A percentile compares a stretch with the other conserved stretches of the same genome.
phyloP scores from a whole-genome alignment of 306 rosid genomes.

The Quercus glauca region DNA sequence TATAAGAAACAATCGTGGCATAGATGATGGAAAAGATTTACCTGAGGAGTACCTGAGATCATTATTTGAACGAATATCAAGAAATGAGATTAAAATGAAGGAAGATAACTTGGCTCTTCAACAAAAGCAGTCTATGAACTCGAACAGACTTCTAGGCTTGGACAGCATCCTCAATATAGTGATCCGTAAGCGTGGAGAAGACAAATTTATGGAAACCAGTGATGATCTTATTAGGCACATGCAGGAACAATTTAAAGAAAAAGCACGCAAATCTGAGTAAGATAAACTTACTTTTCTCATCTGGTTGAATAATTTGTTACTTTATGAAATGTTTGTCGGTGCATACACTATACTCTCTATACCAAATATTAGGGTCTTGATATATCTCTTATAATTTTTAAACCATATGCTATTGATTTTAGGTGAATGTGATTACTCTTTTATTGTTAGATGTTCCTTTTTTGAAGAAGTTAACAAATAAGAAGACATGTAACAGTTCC shows the following conservation, averaged over 20 bases:
- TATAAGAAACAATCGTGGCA: conserved; percentile 95
- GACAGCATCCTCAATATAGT: conserved; percentile 92
- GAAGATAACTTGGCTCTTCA: conserved; percentile 72
- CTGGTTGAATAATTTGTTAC: conserved; percentile 12
- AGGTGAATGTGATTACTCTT: neutral
- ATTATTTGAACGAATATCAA: conserved; percentile 80
- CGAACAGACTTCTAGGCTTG: conserved; percentile 83
- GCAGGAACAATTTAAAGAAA: conserved; percentile 98
- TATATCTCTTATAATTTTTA: neutral
- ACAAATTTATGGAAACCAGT: conserved; percentile 80
- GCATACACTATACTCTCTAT: conserved; percentile 1
- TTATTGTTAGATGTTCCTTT: neutral
- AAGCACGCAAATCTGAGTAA: conserved; percentile 97
- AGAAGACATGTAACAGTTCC: conserved; percentile 5
- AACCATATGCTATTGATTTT: neutral
- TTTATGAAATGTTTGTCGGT: conserved; percentile 16
- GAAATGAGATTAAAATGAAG: conserved; percentile 97
- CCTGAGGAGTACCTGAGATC: conserved; percentile 87
- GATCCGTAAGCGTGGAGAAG: conserved; percentile 70
- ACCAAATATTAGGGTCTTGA: neutral
- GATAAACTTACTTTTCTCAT: conserved; percentile 30
- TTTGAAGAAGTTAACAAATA: neutral
- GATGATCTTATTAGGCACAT: conserved; percentile 92
- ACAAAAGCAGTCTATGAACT: conserved; percentile 72
- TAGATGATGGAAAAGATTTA: conserved; percentile 98